Percentiles rank a stretch among this genome's conserved stretches.
phyloP scores from a whole-genome alignment of 495 filamentous ascomycete genomes.

The Penicillium simplicissimum region DNA sequence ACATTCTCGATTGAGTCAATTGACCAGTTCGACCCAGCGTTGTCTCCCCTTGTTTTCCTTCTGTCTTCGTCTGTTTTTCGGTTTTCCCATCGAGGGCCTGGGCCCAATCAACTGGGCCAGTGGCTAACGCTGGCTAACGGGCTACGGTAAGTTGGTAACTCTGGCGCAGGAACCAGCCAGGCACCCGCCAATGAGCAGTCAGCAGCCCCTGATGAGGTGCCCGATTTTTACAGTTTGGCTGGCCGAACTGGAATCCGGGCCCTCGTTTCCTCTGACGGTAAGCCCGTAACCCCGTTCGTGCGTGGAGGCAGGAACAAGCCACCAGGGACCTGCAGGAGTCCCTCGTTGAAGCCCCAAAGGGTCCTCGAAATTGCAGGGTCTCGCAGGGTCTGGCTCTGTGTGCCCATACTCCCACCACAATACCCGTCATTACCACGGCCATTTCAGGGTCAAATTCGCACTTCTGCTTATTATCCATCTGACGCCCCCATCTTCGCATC shows the following conservation, averaged over 20 bases:
- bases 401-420: background rate
- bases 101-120: background rate
- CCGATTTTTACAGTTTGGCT: background rate
- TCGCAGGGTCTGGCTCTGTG: background rate
- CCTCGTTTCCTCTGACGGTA: background rate
- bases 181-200: constrained; percentile 2
- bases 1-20: background rate
- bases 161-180: background rate
- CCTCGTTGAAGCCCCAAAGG: no score
- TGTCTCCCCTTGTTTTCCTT: background rate
- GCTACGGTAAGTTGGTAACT: no score
- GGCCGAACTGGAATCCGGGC: background rate
- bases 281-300: background rate
- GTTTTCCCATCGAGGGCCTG: background rate
- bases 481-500: constrained; percentile 20
- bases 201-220: constrained; percentile 1
- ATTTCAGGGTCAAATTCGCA: background rate
- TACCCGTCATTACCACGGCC: background rate
- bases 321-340: background rate
- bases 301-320: background rate
- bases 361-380: background rate
- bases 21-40: background rate
- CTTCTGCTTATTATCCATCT: constrained; percentile 14
- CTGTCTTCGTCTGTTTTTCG: background rate
- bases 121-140: no score